phyloP scores from a whole-genome alignment of 176 grass and related monocot genomes.

The Musa acuminata region DNA sequence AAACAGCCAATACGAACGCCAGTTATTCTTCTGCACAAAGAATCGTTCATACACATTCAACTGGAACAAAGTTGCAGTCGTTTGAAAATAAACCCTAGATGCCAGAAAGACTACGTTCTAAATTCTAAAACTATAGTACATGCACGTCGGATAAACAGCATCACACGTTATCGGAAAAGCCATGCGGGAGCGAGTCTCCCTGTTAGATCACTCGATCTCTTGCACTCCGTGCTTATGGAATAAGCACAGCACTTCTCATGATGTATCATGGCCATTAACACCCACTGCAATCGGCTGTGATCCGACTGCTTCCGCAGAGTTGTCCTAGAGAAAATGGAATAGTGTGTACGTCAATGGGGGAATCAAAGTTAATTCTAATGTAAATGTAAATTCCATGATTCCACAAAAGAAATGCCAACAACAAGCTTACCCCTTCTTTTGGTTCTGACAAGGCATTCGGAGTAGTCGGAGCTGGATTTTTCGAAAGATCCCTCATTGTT shows the following conservation, averaged over 20 bases:
- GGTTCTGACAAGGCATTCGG: slow-evolving; percentile 10
- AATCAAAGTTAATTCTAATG: background rate
- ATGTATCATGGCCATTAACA: background rate
- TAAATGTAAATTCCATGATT: no score
- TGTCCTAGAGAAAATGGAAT: background rate
- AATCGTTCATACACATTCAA: background rate
- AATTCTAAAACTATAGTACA: background rate
- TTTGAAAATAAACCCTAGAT: background rate
- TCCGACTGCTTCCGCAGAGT: background rate
- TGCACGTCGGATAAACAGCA: background rate
- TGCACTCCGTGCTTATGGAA: background rate
- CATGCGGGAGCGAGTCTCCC: background rate
- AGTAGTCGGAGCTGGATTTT: slow-evolving; percentile 10
- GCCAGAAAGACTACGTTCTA: background rate
- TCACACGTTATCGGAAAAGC: background rate
- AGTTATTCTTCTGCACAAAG: background rate
- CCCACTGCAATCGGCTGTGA: background rate
- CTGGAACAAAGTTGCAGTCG: background rate
- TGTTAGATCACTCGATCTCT: background rate
- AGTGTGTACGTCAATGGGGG: background rate
- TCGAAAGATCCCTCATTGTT: slow-evolving; percentile 21
- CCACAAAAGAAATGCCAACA: background rate
- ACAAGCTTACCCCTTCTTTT: slow-evolving; percentile 52
- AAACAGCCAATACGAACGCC: no score
- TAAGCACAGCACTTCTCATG: background rate